phyloP scores from a whole-genome alignment of 306 rosid species.

The Pyrus pyrifolia region DNA sequence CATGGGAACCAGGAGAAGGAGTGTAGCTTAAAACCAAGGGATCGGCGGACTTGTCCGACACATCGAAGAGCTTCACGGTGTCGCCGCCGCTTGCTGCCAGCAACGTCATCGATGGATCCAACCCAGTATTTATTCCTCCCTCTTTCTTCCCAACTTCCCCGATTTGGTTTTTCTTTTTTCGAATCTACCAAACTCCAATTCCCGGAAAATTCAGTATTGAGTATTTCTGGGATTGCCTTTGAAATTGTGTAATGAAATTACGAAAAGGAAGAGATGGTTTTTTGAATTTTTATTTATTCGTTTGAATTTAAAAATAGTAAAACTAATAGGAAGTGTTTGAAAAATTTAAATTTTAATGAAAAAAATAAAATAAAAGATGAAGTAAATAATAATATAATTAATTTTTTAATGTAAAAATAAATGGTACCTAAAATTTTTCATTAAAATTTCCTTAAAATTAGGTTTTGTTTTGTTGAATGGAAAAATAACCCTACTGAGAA shows the following conservation, averaged over 20 bases:
- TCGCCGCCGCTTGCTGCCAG: constrained; percentile 91
- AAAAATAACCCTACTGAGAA: constrained; percentile 34
- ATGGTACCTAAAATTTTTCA: rapidly evolving
- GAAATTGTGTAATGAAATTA: not conserved
- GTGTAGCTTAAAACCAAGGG: constrained; percentile 80
- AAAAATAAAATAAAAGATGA: rapidly evolving
- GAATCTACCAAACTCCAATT: not conserved
- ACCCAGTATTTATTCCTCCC: constrained; percentile 18
- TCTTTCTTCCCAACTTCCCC: not conserved
- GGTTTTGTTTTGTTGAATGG: not conserved
- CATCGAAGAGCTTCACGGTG: constrained; percentile 88
- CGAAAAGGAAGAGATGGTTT: not conserved
- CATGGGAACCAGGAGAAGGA: constrained; percentile 71
- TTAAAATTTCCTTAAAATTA: not conserved
- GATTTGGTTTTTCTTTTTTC: not conserved
- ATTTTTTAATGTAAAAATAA: too few species aligned
- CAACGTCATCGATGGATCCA: constrained; percentile 71
- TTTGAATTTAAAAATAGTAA: not conserved
- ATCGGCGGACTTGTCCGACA: constrained; percentile 74
- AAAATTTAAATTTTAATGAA: rapidly evolving
- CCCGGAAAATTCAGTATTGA: constrained; percentile 5
- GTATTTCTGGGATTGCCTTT: not conserved
- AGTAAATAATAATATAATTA: rapidly evolving
- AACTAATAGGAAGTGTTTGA: too few species aligned
- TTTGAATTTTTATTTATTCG: not conserved